phyloP scores from a whole-genome alignment of 116 monocot genomes.

The Papilionanthe hybrid region DNA sequence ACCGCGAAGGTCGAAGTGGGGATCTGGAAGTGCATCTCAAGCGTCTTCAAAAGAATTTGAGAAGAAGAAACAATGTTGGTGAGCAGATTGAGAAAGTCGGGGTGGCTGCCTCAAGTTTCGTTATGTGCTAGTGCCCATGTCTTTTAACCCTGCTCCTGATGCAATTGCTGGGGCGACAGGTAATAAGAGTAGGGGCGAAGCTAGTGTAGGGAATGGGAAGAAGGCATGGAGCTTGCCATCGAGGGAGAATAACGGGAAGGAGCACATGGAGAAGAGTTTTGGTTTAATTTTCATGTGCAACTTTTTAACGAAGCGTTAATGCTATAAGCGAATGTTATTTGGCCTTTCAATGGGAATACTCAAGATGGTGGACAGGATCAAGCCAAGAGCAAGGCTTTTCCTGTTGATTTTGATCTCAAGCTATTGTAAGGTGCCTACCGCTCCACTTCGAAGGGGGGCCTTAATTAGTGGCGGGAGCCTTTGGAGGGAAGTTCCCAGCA shows the following conservation, averaged over 20 bases:
- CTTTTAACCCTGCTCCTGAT: neutral
- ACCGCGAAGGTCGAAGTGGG: neutral
- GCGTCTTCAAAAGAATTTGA: neutral
- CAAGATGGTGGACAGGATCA: constrained; percentile 50
- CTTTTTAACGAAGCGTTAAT: constrained; percentile 64
- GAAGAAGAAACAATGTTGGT: neutral
- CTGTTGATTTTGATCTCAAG: constrained; percentile 73
- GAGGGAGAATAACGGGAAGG: neutral
- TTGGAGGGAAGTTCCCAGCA: constrained; percentile 56
- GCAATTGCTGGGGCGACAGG: neutral
- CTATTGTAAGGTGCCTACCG: constrained; percentile 68
- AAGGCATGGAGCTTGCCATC: constrained; percentile 16
- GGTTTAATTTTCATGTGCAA: constrained; percentile 93
- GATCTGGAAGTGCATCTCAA: too few relatives aligned
- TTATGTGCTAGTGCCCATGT: neutral
- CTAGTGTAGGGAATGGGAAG: neutral
- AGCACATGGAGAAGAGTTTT: constrained; percentile 25
- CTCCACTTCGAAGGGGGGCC: constrained; percentile 47
- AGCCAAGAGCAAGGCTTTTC: constrained; percentile 55
- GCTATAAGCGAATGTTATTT: constrained; percentile 51
- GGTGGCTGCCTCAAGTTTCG: neutral
- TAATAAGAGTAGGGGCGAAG: neutral
- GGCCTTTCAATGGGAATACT: constrained; percentile 56
- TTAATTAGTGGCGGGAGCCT: constrained; percentile 49
- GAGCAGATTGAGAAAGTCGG: neutral